These are phyloP conservation scores for Epicoccum nigrum DNA, from an alignment of 2,329 filamentous ascomycete species.

Conservation along the genomic window DNA sequence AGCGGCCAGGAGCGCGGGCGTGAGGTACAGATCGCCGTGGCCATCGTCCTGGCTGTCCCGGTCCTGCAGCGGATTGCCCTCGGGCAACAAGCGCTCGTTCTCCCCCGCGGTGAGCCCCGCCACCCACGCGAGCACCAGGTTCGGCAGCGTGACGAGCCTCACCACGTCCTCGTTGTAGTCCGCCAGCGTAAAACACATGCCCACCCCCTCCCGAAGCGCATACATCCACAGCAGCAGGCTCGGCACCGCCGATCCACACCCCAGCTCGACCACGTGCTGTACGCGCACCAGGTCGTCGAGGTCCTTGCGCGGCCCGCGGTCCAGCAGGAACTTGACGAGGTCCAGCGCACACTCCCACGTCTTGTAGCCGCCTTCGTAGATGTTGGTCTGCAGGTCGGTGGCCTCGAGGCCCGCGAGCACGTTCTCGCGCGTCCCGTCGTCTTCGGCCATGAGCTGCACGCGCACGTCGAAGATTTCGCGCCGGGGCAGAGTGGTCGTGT, in stretches of 20 bases:
- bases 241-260: conserved; percentile 78
- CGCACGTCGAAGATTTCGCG: conserved; percentile 83
- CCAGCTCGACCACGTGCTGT: conserved; percentile 65
- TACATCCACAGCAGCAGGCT: conserved; percentile 74
- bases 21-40: conserved; percentile 67
- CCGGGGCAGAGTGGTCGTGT: conserved; percentile 65
- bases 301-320: conserved; percentile 56
- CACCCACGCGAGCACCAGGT: conserved; percentile 73
- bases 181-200: conserved; percentile 68
- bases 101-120: conserved; percentile 30
- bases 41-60: conserved; percentile 15
- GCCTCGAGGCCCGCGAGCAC: conserved; percentile 48
- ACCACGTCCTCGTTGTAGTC: conserved; percentile 84
- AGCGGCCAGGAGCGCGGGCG: conserved; percentile 60
- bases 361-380: conserved; percentile 89
- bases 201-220: conserved; percentile 54
- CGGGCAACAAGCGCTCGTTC: conserved; percentile 20
- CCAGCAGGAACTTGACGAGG: conserved; percentile 68
- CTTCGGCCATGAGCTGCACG: conserved; percentile 78
- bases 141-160: conserved; percentile 78
- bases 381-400: conserved; percentile 78
- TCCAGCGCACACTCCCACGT: conserved; percentile 88
- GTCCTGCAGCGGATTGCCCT: conserved; percentile 28
- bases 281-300: conserved; percentile 57
- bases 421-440: conserved; percentile 48